A percentile compares a stretch with the other conserved stretches of the same genome.
phyloP scores from a whole-genome alignment of 176 grass and related monocot species.

The Phoenix roebelenii region DNA sequence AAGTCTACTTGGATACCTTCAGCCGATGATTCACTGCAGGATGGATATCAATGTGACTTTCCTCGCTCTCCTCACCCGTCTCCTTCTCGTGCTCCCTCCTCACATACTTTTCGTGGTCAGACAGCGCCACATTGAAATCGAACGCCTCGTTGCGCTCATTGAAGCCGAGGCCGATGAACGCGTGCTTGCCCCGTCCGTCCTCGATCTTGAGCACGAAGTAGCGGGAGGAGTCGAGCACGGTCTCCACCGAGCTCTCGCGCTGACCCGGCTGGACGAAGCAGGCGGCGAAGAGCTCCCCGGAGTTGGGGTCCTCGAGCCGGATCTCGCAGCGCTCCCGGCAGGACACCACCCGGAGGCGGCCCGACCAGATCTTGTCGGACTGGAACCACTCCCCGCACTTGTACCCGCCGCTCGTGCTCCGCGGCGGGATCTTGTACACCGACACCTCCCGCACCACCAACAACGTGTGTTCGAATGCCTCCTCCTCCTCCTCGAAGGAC shows the following conservation, averaged over 20 bases:
- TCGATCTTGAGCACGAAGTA: constrained; percentile 95
- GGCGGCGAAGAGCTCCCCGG: constrained; percentile 83
- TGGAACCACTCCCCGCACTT: constrained; percentile 99
- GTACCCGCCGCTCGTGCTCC: constrained; percentile 85
- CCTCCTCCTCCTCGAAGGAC: constrained; percentile 52
- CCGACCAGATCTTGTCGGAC: constrained; percentile 96
- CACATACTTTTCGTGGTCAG: constrained; percentile 95
- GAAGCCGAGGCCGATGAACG: constrained; percentile 92
- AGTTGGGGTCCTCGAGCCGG: constrained; percentile 83
- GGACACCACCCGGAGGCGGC: constrained; percentile 90
- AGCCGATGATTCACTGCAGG: constrained; percentile 82
- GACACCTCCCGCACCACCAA: constrained; percentile 92
- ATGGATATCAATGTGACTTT: constrained; percentile 71
- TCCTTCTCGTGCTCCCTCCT: constrained; percentile 98
- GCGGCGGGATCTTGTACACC: constrained; percentile 93
- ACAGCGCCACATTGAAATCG: constrained; percentile 94
- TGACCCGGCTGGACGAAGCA: constrained; percentile 70
- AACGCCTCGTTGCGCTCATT: constrained; percentile 96
- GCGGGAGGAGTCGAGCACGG: constrained; percentile 84
- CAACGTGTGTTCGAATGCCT: constrained; percentile 91
- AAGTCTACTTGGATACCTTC: constrained; percentile 34
- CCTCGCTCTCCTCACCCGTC: constrained; percentile 42
- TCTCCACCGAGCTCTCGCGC: constrained; percentile 61
- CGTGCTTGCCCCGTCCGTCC: constrained; percentile 78
- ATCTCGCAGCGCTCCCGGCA: constrained; percentile 82